Evolutionary conservation across 140 eudicot genomes (phyloP).

Genomic region (Anethum foeniculum): DNA sequence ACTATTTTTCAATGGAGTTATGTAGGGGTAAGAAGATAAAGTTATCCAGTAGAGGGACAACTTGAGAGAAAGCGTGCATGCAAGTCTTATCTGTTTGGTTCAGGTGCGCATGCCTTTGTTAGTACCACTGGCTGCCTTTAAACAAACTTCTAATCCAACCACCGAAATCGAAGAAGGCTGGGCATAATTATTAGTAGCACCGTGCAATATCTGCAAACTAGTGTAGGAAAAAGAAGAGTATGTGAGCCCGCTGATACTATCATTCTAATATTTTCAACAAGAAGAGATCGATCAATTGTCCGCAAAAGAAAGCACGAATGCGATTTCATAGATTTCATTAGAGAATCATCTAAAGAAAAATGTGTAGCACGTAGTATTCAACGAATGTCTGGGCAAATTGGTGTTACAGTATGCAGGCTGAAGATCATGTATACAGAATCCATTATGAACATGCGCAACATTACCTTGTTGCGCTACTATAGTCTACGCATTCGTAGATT

Average conservation of each 20-base stretch:
- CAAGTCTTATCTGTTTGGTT: not conserved
- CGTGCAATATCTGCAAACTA: not conserved
- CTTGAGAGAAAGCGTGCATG: not conserved
- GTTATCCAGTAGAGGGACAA: not conserved
- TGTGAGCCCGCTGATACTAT: not conserved
- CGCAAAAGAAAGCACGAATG: no score
- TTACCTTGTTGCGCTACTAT: not conserved
- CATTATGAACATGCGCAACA: not conserved
- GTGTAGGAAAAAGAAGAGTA: not conserved
- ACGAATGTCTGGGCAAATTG: no score
- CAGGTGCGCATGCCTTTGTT: slow-evolving; percentile 1
- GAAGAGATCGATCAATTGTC: no score
- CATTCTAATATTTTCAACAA: no score
- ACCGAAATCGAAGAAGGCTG: not conserved
- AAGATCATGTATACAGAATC: no score
- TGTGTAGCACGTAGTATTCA: not conserved
- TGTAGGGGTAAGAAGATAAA: not conserved
- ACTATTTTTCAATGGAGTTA: no score
- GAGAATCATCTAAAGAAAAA: not conserved
- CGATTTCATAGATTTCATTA: no score
- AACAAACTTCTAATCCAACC: not conserved
- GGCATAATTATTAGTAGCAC: not conserved
- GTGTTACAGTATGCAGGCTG: no score
- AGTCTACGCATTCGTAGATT: not conserved
- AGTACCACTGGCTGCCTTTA: not conserved